phyloP scores from a whole-genome alignment of 1,284 basidiomycete genomes.

The Cutaneotrichosporon spelunceum region DNA sequence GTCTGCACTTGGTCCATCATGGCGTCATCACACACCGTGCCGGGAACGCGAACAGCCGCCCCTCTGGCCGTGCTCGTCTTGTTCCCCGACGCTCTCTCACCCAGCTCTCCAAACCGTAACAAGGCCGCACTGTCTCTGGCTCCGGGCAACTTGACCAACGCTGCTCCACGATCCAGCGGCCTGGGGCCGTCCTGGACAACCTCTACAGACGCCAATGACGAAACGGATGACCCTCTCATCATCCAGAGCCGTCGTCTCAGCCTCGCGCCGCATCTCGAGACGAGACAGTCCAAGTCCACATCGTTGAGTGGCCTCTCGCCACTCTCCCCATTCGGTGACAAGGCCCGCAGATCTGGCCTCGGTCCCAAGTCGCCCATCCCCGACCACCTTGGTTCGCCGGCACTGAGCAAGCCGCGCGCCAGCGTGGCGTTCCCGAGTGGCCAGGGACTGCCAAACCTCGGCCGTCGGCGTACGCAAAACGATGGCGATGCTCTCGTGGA shows the following conservation, averaged over 20 bases:
- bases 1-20: conserved; percentile 1
- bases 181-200: conserved; percentile 4
- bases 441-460: conserved; percentile 15
- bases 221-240: conserved; percentile 10
- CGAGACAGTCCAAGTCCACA: conserved; percentile 25
- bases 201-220: neutral
- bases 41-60: conserved; percentile 5
- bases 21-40: neutral
- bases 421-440: conserved; percentile 36
- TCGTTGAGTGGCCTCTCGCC: neutral
- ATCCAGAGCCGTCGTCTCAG: conserved; percentile 36
- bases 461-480: conserved; percentile 36
- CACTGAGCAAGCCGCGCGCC: conserved; percentile 18
- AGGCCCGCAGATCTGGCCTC: neutral
- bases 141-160: neutral
- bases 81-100: conserved; percentile 31
- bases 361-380: conserved; percentile 4
- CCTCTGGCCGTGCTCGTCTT: conserved; percentile 36
- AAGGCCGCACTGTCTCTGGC: conserved; percentile 1
- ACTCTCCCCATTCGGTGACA: neutral
- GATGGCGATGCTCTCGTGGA: conserved; percentile 49
- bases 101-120: neutral
- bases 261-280: conserved; percentile 39
- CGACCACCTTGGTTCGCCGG: neutral
- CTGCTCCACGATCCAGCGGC: conserved; percentile 8